Evolutionary conservation across 805 yeast genomes (phyloP).

Genomic region (Kluyveromyces starmeri): DNA sequence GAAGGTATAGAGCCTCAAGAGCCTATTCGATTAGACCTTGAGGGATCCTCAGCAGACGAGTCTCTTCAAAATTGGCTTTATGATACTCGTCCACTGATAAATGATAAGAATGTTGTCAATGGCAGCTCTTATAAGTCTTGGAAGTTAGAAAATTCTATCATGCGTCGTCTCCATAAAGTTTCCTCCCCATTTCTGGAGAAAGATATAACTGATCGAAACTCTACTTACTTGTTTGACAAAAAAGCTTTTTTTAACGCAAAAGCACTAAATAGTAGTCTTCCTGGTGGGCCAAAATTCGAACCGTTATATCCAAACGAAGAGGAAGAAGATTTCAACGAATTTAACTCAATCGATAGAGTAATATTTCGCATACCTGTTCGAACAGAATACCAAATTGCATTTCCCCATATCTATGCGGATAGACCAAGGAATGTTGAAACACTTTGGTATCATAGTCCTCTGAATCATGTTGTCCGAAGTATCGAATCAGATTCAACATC

Average conservation of each 20-base stretch:
- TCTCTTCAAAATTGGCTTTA: slow-evolving; percentile 68
- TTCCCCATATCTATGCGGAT: slow-evolving; percentile 76
- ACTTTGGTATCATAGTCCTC: slow-evolving; percentile 57
- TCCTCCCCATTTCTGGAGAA: slow-evolving; percentile 66
- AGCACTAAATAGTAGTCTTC: slow-evolving; percentile 75
- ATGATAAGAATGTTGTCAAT: slow-evolving; percentile 44
- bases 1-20: slow-evolving; percentile 65
- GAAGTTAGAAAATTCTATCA: slow-evolving; percentile 50
- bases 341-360: slow-evolving; percentile 79
- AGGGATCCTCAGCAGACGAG: slow-evolving; percentile 46
- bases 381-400: slow-evolving; percentile 82
- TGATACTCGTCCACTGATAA: slow-evolving; percentile 65
- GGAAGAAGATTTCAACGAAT: slow-evolving; percentile 79
- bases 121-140: slow-evolving; percentile 75
- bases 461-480: slow-evolving; percentile 38
- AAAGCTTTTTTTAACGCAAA: slow-evolving; percentile 84
- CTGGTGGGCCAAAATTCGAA: slow-evolving; percentile 96
- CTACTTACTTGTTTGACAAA: slow-evolving; percentile 64
- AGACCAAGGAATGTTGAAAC: slow-evolving; percentile 56
- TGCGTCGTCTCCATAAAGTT: slow-evolving; percentile 58
- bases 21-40: slow-evolving; percentile 60
- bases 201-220: slow-evolving; percentile 43
- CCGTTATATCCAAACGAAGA: slow-evolving; percentile 64
- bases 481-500: slow-evolving; percentile 42
- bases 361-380: slow-evolving; percentile 69